Conservation (phyloP, 139 green algal species). For the Yamagishiella unicocca region DNA sequence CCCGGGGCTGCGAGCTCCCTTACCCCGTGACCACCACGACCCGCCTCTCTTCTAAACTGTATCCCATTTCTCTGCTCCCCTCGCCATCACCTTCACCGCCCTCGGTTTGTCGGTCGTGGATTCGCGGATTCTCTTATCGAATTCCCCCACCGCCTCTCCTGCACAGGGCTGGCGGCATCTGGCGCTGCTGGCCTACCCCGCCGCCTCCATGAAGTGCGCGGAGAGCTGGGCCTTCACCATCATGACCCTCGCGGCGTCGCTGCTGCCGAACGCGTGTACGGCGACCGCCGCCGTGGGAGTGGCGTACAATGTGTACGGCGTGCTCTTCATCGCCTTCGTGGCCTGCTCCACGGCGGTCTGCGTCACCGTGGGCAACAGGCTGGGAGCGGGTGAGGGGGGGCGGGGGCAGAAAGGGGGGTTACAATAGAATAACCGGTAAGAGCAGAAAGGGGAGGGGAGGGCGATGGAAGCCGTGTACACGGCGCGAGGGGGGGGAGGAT, state of each 20-base stretch:
- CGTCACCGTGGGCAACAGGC: constrained; percentile 35
- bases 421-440: too few relatives aligned
- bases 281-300: constrained; percentile 50
- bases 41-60: too few relatives aligned
- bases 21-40: too few relatives aligned
- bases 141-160: not conserved
- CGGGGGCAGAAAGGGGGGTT: not conserved
- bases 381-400: constrained; percentile 26
- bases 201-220: constrained; percentile 54
- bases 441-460: too few relatives aligned
- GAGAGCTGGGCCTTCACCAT: constrained; percentile 57
- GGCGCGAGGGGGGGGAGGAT: too few relatives aligned
- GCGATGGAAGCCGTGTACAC: too few relatives aligned
- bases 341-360: constrained; percentile 44
- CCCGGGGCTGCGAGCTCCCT: too few relatives aligned
- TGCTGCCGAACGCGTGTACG: constrained; percentile 37
- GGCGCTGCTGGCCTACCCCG: constrained; percentile 47
- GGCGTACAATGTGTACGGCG: constrained; percentile 56
- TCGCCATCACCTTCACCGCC: too few relatives aligned
- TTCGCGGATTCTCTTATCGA: too few relatives aligned
- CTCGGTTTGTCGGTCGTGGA: too few relatives aligned
- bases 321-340: constrained; percentile 50
- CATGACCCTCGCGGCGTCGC: constrained; percentile 34
- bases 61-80: too few relatives aligned
- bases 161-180: constrained; percentile 42